These are phyloP conservation scores for Beverwykella pulmonaria DNA, from an alignment of 495 filamentous ascomycete genomes.

Conservation along the genomic window DNA sequence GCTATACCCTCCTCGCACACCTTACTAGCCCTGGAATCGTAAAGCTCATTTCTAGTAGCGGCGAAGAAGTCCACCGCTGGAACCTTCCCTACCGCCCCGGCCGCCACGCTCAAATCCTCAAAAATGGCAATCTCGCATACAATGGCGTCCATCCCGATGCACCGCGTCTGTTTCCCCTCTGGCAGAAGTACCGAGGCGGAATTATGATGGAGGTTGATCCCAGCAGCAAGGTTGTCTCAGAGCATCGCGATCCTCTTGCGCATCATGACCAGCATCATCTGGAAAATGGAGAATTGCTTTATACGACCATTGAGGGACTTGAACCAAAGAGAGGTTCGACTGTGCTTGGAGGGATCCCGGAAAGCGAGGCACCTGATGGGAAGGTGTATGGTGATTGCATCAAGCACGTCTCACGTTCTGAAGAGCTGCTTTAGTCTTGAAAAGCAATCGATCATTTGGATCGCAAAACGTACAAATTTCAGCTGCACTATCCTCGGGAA, in stretches of 20 bases:
- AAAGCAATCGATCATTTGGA: slow-evolving; percentile 50
- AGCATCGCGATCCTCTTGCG: slow-evolving; percentile 49
- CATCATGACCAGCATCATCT: slow-evolving; percentile 56
- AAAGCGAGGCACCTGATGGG: slow-evolving; percentile 48
- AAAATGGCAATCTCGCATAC: slow-evolving; percentile 51
- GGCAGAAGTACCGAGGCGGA: slow-evolving; percentile 53
- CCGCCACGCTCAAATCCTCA: slow-evolving; percentile 51
- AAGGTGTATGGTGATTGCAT: slow-evolving; percentile 52
- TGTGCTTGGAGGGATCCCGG: slow-evolving; percentile 49
- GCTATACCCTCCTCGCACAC: slow-evolving; percentile 52
- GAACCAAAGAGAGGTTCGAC: slow-evolving; percentile 43
- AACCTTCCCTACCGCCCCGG: slow-evolving; percentile 49
- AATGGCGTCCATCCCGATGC: slow-evolving; percentile 51
- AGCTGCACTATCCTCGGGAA: slow-evolving; percentile 51
- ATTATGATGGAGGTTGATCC: slow-evolving; percentile 51
- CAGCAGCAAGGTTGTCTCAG: slow-evolving; percentile 44
- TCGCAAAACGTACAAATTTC: slow-evolving; percentile 44
- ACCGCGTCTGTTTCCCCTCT: slow-evolving; percentile 51
- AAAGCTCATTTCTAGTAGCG: slow-evolving; percentile 50
- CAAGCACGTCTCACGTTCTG: slow-evolving; percentile 46
- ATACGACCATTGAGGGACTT: slow-evolving; percentile 51
- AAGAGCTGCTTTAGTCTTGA: slow-evolving; percentile 51
- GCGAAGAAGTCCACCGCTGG: slow-evolving; percentile 52
- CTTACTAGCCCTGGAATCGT: slow-evolving; percentile 48
- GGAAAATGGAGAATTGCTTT: slow-evolving; percentile 49